A percentile compares a stretch with the other conserved stretches of the same genome.
These are phyloP conservation scores for Neofusicoccum parvum DNA, from an alignment of 2,329 filamentous ascomycete genomes.

Conservation along the genomic window DNA sequence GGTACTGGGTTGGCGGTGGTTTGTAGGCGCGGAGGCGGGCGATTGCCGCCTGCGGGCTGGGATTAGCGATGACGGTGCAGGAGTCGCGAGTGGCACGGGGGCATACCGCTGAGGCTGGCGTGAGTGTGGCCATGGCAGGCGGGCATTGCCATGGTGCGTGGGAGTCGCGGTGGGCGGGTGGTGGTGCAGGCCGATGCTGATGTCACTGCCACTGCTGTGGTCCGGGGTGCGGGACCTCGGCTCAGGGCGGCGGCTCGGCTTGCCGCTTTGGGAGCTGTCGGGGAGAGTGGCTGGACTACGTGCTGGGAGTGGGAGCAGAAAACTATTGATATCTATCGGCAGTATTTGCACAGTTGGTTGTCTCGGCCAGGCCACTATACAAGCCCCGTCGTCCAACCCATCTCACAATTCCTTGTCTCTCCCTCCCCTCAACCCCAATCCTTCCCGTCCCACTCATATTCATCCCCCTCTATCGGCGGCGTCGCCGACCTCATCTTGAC, in stretches of 20 bases:
- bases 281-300: too few species aligned
- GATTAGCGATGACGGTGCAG: neutral
- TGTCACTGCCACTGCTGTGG: constrained; percentile 9
- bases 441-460: constrained; percentile 11
- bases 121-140: constrained; percentile 16
- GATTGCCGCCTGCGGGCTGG: constrained; percentile 44
- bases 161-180: neutral
- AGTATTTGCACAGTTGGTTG: too few species aligned
- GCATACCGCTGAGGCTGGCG: constrained; percentile 19
- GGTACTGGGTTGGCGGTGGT: constrained; percentile 60
- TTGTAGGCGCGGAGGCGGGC: constrained; percentile 58
- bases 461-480: neutral
- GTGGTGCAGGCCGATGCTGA: neutral
- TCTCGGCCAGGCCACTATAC: too few species aligned
- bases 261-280: neutral
- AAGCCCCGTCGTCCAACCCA: too few species aligned
- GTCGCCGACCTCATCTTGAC: neutral
- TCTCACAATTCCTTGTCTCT: too few species aligned
- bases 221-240: constrained; percentile 4
- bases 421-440: neutral
- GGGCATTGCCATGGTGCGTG: constrained; percentile 7
- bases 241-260: neutral
- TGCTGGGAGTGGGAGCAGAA: too few species aligned
- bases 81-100: neutral
- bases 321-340: too few species aligned